Base-by-base conservation (phyloP, 2,329 filamentous ascomycete genomes). In the Claviceps cyperi region DNA sequence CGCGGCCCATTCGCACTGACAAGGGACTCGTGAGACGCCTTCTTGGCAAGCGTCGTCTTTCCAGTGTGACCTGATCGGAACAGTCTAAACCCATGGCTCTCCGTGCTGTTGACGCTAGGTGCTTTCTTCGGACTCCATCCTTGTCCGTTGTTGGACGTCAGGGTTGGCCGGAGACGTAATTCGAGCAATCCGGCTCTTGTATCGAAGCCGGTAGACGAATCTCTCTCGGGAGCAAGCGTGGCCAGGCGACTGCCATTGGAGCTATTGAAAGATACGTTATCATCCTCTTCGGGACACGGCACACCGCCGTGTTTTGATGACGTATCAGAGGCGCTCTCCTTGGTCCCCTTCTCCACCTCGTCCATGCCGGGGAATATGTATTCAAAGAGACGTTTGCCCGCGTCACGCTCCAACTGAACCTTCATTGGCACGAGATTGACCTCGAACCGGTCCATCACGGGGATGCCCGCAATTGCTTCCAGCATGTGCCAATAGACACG, bases 401-500 rank as follows among this genome's bases (percentile, higher is more conserved):
- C 83, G 58, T 97, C 90, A 37, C 83, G 84, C 66, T 98, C 92
- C 37, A 98, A 74, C 63, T 98, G 92, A 21, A 98, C 82, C 65
- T 89, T 94, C 63, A 98, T 78, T 0, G 92, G 94, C 64, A 94
- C 90, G 19, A 98, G 71, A 50, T 90, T 88, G 50, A 98, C 86
- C 65, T 97, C 90, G 60, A 98, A 98, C 59, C 94, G 86, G 58
- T 97, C 91, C 74, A 98, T 87, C 35, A 98, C 90, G 0, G 91
- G 88, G 54, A 98, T 98, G 46, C 92, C 92, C 38, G 91, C 92
- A 64, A 98, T 96, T 7, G 92, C 90, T 68, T 98, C 92, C 4
- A 98, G 76, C 88, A 96, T 96, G 63, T 96, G 83, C 88, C 94
- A 98, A 63, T 94, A 92, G 13, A 99, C 86, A 36, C 84, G 81